phyloP scores from a whole-genome alignment of 2,329 filamentous ascomycete genomes.

The Colletotrichum karsti region DNA sequence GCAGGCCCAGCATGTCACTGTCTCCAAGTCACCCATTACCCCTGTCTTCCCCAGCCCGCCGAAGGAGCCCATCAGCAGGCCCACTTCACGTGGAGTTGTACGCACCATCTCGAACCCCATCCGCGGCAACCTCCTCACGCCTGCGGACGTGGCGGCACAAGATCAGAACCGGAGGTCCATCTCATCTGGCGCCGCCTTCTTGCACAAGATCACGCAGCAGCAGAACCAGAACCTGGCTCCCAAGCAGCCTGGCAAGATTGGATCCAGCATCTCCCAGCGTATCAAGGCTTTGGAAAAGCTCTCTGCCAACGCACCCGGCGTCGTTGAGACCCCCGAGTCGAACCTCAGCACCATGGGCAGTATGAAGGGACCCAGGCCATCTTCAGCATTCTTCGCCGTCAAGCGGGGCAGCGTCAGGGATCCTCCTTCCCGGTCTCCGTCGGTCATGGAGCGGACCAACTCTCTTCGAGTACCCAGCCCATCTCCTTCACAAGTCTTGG shows the following conservation, averaged over 20 bases:
- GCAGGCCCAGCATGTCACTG: constrained; percentile 81
- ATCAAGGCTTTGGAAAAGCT: constrained; percentile 93
- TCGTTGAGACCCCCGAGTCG: constrained; percentile 34
- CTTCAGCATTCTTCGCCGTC: constrained; percentile 68
- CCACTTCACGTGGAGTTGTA: constrained; percentile 48
- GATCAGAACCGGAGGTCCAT: constrained; percentile 55
- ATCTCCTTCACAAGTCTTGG: constrained; percentile 43
- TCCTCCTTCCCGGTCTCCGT: constrained; percentile 50
- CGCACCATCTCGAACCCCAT: constrained; percentile 47
- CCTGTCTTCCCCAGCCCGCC: constrained; percentile 61
- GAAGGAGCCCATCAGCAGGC: constrained; percentile 22
- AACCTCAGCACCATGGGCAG: constrained; percentile 18
- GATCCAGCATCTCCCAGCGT: constrained; percentile 90
- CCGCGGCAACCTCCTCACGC: constrained; percentile 53
- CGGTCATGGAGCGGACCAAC: constrained; percentile 52
- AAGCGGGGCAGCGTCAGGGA: constrained; percentile 53
- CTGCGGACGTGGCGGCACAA: constrained; percentile 53
- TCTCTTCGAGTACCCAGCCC: constrained; percentile 44
- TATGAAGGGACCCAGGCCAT: constrained; percentile 40
- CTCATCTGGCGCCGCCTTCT: constrained; percentile 64
- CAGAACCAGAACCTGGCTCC: constrained; percentile 60
- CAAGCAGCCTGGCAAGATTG: constrained; percentile 80
- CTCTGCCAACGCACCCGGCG: constrained; percentile 51
- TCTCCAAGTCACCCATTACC: constrained; percentile 84
- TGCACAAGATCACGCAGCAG: constrained; percentile 64